phyloP scores from a whole-genome alignment of 73 alveolate genomes.

The Paramecium caudatum region DNA sequence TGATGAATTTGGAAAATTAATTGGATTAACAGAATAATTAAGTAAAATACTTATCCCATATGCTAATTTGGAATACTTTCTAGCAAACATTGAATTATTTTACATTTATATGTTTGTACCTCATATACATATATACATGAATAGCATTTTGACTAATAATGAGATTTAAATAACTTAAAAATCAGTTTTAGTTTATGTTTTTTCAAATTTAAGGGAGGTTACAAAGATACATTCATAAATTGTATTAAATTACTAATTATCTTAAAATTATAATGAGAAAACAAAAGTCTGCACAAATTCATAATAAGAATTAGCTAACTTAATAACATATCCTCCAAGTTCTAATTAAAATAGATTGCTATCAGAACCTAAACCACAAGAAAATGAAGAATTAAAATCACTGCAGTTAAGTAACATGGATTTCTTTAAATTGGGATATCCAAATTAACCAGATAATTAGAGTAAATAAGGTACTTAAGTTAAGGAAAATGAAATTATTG shows the following conservation, averaged over 20 bases:
- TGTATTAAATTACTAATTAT: no score
- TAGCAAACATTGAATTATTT: conserved; percentile 1
- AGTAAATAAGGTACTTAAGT: neutral
- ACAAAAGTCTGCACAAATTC: no score
- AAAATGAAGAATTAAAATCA: neutral
- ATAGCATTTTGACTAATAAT: neutral
- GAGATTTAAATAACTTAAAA: neutral
- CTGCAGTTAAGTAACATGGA: neutral
- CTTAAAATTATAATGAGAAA: no score
- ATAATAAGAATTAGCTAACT: no score
- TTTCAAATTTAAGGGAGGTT: neutral
- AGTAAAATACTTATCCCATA: neutral
- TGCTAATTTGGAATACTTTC: neutral
- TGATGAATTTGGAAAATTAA: conserved; percentile 33
- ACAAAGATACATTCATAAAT: no score
- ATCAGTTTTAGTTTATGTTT: conserved; percentile 5
- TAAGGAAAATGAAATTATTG: conserved; percentile 20
- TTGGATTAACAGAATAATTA: conserved; percentile 49
- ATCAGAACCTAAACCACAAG: neutral
- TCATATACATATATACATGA: conserved; percentile 22
- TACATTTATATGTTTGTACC: conserved; percentile 44
- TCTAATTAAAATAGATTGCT: neutral
- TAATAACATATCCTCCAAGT: conserved; percentile 8
- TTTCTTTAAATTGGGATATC: neutral
- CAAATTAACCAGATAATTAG: neutral